Conservation (phyloP, 1,284 basidiomycete genomes). For the Moniliella sp. region DNA sequence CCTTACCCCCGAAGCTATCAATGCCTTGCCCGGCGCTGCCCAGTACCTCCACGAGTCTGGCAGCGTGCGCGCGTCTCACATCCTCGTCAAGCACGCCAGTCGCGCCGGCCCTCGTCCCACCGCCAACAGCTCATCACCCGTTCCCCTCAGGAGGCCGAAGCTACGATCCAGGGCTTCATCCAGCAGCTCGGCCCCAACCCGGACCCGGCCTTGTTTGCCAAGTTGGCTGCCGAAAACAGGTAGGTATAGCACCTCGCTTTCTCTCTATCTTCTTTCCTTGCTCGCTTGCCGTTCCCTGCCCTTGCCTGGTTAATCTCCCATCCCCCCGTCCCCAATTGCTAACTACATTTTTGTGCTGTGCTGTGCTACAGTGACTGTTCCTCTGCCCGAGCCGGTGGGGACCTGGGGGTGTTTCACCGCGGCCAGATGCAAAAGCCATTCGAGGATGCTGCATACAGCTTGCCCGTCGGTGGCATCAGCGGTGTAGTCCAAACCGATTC, state of each 20-base stretch:
- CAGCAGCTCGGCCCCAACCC: conserved; percentile 13
- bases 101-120: conserved; percentile 51
- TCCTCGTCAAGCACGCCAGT: conserved; percentile 79
- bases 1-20: conserved; percentile 37
- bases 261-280: background rate
- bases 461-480: conserved; percentile 63
- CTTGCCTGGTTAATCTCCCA: background rate
- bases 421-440: conserved; percentile 96
- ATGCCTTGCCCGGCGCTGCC: conserved; percentile 20
- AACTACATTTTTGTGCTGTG: background rate
- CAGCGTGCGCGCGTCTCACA: conserved; percentile 60
- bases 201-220: conserved; percentile 16
- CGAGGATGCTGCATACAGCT: conserved; percentile 65
- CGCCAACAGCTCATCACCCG: conserved; percentile 60
- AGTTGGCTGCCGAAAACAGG: conserved; percentile 20
- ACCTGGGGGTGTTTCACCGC: conserved; percentile 48
- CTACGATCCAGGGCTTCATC: conserved; percentile 41
- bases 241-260: conserved; percentile 4
- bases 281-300: background rate
- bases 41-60: conserved; percentile 9
- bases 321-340: background rate
- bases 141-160: conserved; percentile 67
- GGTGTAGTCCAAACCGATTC: conserved; percentile 71
- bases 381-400: conserved; percentile 23
- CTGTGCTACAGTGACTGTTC: conserved; percentile 23